A percentile compares a stretch with the other conserved stretches of the same genome.
Evolutionary conservation across 371 early-diverging fungal genomes (phyloP).

Genomic region (Blakeslea trispora): DNA sequence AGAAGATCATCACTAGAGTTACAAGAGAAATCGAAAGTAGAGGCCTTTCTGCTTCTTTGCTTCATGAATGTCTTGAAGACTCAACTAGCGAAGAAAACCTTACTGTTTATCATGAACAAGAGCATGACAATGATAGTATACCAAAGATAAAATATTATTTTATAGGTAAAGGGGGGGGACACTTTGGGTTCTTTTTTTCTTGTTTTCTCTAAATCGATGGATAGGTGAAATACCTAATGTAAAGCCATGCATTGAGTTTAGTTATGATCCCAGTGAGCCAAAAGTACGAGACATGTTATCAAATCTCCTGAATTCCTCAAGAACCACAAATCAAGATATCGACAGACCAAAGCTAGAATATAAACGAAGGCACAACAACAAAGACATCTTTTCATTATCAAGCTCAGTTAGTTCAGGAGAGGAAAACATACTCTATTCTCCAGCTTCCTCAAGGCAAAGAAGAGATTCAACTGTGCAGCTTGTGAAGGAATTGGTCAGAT

Average conservation of each 20-base stretch:
- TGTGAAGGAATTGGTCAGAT: constrained; percentile 20
- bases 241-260: constrained; percentile 46
- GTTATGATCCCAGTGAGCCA: constrained; percentile 32
- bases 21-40: constrained; percentile 69
- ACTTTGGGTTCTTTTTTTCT: too few relatives aligned
- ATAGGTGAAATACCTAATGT: constrained; percentile 48
- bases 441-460: constrained; percentile 5
- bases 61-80: constrained; percentile 14
- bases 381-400: constrained; percentile 40
- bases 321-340: constrained; percentile 7
- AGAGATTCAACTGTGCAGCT: constrained; percentile 17
- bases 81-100: too few relatives aligned
- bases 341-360: constrained; percentile 33
- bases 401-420: constrained; percentile 5
- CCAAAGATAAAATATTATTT: constrained; percentile 57
- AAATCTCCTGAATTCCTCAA: constrained; percentile 6
- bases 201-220: too few relatives aligned
- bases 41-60: constrained; percentile 52
- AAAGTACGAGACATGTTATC: constrained; percentile 21
- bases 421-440: constrained; percentile 1
- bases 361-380: constrained; percentile 35
- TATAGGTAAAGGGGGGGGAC: constrained; percentile 36
- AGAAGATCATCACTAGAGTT: constrained; percentile 65
- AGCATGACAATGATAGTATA: constrained; percentile 14
- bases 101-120: not conserved